Evolutionary conservation across 192 early-diverging fungal genomes (phyloP), one percentile per base, ranked within the genome.

Genomic region (Gamsiella multidivaricata): DNA sequence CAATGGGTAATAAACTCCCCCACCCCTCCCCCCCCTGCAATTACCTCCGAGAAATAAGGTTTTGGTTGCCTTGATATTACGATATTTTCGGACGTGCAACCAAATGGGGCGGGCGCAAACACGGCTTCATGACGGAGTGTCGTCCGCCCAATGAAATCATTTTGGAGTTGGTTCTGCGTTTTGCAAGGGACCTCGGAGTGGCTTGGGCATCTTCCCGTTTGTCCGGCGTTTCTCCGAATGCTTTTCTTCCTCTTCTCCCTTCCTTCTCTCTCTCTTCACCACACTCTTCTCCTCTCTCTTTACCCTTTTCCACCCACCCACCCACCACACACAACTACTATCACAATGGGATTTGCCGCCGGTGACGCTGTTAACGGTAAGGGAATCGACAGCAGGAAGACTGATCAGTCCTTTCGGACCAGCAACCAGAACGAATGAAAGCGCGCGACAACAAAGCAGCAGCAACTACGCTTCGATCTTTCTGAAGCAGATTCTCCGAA

Each of bases 281-380:
- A 52, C 50, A 26, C 45, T 41, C 42, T 50, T 45, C 36, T 37
- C 37, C 32, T 15, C 33, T n/a, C n/a, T n/a, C n/a, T n/a, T n/a
- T 47, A 17, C 31, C 25, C n/a, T n/a, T n/a, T n/a, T 25, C 45
- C 31, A 15, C 22, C 11, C 54, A 54, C 59, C 22, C 31, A 37
- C 56, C 7, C 54, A 10, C 56, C 29, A 23, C 32, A 54, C 51
- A 55, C 8, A 12, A 58, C 56, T n/a, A 51, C 22, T 52, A 60
- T 66, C 59, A 76, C 20, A 52, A 76, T 76, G 72, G 45, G 45
- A 34, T 61, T 61, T 45, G 72, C 65, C 39, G 22, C 59, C 22
- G 74, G 74, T 55, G 66, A 78, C 47, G 20, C 32, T 26, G 74
- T 78, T 52, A 55, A 53, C 39, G 74, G 74, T 78, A 69, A 78